Conservation (phyloP, 345 rosid genomes). For the Eucalyptus marginata region DNA sequence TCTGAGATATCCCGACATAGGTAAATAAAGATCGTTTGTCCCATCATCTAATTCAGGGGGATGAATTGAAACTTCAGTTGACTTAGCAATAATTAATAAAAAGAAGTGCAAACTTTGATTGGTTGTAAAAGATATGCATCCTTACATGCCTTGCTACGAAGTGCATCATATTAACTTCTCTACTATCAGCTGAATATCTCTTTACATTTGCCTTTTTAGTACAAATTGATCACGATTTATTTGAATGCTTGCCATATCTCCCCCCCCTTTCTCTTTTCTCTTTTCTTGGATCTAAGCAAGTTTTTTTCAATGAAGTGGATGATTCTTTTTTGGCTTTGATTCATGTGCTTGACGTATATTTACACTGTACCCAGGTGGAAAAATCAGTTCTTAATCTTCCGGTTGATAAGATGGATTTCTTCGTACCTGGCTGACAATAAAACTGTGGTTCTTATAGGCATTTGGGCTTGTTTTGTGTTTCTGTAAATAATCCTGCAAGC, state of each 20-base stretch:
- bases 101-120: not conserved
- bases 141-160: not conserved
- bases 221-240: not conserved
- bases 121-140: not conserved
- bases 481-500: not conserved
- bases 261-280: accelerated
- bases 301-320: not conserved
- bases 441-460: not conserved
- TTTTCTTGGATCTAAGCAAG: not conserved
- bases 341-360: not conserved
- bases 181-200: not conserved
- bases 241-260: not conserved
- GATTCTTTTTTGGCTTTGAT: not conserved
- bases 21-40: not conserved
- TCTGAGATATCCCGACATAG: not conserved
- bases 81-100: not conserved
- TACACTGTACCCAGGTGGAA: slow-evolving; percentile 39
- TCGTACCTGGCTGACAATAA: slow-evolving; percentile 47
- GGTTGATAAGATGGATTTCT: slow-evolving; percentile 93
- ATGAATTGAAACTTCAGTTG: not conserved
- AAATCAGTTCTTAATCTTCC: slow-evolving; percentile 77
- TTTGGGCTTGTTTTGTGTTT: not conserved
- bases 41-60: not conserved
- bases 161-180: not conserved
- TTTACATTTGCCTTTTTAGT: not conserved